phyloP scores from a whole-genome alignment of 164 flowering plant species.

The Kalanchoe fedtschenkoi region DNA sequence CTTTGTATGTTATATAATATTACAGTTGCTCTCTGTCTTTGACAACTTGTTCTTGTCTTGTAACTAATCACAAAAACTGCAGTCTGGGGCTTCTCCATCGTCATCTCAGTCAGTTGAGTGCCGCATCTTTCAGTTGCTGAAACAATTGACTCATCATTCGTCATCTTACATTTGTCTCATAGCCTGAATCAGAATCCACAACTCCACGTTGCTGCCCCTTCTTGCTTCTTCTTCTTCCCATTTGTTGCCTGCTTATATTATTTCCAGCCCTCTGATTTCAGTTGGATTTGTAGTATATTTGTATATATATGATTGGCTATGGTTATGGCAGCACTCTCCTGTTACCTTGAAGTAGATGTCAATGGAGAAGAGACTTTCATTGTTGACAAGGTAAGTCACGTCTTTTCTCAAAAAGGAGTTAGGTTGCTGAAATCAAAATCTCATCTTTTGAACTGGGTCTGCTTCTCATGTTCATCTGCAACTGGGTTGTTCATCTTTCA shows the following conservation, averaged over 20 bases:
- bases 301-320: not conserved
- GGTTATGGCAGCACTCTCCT: slow-evolving; percentile 21
- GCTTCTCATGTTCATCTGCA: not conserved
- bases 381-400: slow-evolving; percentile 37
- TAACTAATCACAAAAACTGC: no score
- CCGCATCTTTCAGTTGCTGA: slow-evolving; percentile 1
- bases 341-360: slow-evolving; percentile 56
- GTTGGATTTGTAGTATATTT: not conserved
- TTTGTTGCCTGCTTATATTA: not conserved
- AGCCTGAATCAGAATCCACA: slow-evolving; percentile 13
- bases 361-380: slow-evolving; percentile 59
- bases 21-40: not conserved
- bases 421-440: not conserved
- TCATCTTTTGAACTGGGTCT: not conserved
- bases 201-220: not conserved
- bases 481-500: no score
- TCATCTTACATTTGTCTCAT: slow-evolving; percentile 29
- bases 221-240: not conserved
- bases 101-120: not conserved
- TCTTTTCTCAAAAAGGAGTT: not conserved
- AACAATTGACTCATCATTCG: not conserved
- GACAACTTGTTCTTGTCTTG: slow-evolving; percentile 1
- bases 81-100: no score
- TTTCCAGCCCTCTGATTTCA: not conserved
- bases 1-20: not conserved